Base-by-base conservation (phyloP, 768 basidiomycete species). In the Lactifluus pinguis region DNA sequence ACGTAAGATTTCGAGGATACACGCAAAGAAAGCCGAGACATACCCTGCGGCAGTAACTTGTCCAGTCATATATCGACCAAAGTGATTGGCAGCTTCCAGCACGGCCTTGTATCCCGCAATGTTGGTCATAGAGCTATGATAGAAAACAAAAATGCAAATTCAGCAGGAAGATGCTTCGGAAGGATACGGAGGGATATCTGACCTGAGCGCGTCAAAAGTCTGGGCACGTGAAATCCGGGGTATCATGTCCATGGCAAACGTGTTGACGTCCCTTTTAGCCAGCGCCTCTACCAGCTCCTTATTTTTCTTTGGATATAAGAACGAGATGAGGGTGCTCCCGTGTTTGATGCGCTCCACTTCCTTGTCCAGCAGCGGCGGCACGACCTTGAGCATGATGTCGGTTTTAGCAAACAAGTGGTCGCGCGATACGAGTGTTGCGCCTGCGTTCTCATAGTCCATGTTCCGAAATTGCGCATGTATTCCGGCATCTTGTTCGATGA, bases 91-190 rank as follows among this genome's bases (percentile, higher is more conserved):
- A 34, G 92, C 92, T 72, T 94, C 92, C 69, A 94, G 72, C 50
- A 94, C 90, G 44, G 92, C 92, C 71, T 94, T 92, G 72, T 94
- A 94, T 13, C 92, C 92, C n/a, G 90, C 82, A 45, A 92, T 93
- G 69, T 93, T 94, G n/a, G 87, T 85, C 92, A 94, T 94, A 29
- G 90, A 92, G 68, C 92, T 92, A 39, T 17, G 25, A 25, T 25
- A 25, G 25, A 25, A 25, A 25, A 25, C 4, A 36, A 21, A 17
- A n/a, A 11, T 14, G 14, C 21, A n/a, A 17, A 29, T 32, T n/a
- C 49, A 30, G 58, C 6, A 58, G 57, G 17, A 47, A 13, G 17
- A 3, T 14, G 30, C 14, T 36, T 34, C 25, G 32, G 42, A 15
- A 25, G 34, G 39, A 19, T 45, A 55, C 14, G 44, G 25, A 25